These are phyloP conservation scores for Russula earlei DNA, from an alignment of 768 basidiomycete species.

Conservation along the genomic window DNA sequence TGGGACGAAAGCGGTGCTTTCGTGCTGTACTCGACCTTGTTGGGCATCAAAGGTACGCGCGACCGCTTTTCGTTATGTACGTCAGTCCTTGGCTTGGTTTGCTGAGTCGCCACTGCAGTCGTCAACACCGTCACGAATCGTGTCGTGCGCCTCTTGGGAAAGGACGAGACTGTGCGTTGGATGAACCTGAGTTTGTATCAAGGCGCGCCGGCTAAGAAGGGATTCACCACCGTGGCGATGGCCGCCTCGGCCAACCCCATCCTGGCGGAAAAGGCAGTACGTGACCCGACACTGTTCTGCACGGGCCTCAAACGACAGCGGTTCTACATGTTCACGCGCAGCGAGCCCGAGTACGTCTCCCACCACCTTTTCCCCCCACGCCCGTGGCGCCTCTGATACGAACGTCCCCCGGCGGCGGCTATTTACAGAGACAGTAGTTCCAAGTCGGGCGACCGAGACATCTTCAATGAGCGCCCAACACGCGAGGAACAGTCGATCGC, in stretches of 20 bases:
- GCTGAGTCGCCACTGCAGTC: conserved; percentile 39
- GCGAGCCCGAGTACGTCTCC: conserved; percentile 65
- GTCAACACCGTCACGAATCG: conserved; percentile 93
- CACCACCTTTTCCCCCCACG: not conserved
- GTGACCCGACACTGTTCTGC: conserved; percentile 89
- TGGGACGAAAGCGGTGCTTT: conserved; percentile 99
- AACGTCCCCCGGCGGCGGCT: not conserved
- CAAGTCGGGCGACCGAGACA: conserved; percentile 83
- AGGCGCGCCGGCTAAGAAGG: conserved; percentile 85
- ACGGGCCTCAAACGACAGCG: conserved; percentile 88
- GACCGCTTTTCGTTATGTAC: not conserved
- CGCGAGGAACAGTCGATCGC: conserved; percentile 91
- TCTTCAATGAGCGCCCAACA: conserved; percentile 97
- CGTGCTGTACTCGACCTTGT: conserved; percentile 82
- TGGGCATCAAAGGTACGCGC: conserved; percentile 86
- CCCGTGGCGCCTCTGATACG: too few relatives aligned
- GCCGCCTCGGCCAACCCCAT: conserved; percentile 94
- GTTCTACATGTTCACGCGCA: conserved; percentile 91
- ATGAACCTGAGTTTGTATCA: conserved; percentile 86
- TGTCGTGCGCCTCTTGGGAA: conserved; percentile 78
- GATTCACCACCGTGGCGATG: conserved; percentile 82
- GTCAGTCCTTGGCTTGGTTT: not conserved
- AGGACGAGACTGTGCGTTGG: conserved; percentile 89
- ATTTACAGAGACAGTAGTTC: conserved; percentile 47
- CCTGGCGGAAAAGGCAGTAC: conserved; percentile 68